phyloP scores from a whole-genome alignment of 2,329 filamentous ascomycete genomes.

The Bertia moriformis region DNA sequence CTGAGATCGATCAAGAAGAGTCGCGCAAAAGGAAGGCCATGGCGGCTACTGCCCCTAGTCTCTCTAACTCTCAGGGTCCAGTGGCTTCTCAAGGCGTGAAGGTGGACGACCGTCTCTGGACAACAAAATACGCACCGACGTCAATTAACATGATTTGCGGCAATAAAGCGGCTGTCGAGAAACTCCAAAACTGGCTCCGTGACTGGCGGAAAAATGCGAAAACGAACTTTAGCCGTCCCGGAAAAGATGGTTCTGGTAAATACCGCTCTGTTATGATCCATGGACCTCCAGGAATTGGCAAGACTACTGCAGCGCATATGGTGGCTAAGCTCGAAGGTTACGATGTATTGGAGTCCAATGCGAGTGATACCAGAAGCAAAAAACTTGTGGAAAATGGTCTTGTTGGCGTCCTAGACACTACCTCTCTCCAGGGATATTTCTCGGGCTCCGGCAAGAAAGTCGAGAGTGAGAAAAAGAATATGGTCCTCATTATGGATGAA shows the following conservation, averaged over 20 bases:
- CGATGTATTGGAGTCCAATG: conserved; percentile 60
- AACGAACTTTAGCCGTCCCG: conserved; percentile 49
- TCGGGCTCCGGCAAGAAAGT: conserved; percentile 46
- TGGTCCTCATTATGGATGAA: conserved; percentile 66
- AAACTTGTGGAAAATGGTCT: conserved; percentile 58
- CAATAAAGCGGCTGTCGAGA: conserved; percentile 56
- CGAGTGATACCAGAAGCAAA: conserved; percentile 62
- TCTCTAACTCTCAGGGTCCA: conserved; percentile 9
- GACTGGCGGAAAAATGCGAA: conserved; percentile 48
- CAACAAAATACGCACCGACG: conserved; percentile 58
- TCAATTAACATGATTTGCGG: conserved; percentile 55
- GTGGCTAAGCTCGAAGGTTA: conserved; percentile 60
- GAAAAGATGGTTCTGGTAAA: conserved; percentile 48
- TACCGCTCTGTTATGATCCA: conserved; percentile 59
- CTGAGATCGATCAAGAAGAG: conserved; percentile 52
- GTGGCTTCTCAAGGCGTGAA: conserved; percentile 12
- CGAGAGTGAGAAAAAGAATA: conserved; percentile 52
- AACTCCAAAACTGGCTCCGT: conserved; percentile 52
- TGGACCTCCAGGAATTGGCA: conserved; percentile 61
- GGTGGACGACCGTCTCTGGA: conserved; percentile 48
- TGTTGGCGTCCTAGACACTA: conserved; percentile 55
- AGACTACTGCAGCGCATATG: conserved; percentile 62
- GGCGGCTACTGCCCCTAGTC: conserved; percentile 15
- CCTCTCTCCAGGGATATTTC: conserved; percentile 58
- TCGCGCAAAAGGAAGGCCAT: conserved; percentile 16